Conservation (phyloP, 2,329 filamentous ascomycete genomes). For the Pleomassaria siparia region DNA sequence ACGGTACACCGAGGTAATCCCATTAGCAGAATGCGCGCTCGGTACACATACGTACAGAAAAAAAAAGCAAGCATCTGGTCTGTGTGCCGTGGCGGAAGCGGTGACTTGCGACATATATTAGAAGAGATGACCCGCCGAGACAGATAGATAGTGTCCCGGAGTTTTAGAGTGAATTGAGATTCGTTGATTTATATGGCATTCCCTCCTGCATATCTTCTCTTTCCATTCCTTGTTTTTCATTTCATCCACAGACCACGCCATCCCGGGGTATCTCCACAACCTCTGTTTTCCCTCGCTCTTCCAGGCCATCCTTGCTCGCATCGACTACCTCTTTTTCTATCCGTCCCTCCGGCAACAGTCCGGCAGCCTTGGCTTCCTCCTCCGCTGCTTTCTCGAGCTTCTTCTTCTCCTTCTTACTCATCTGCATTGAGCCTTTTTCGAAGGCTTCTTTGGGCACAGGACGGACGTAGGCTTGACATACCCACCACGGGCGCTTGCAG, state of each 20-base stretch:
- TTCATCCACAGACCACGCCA: conserved; percentile 49
- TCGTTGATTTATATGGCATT: too few species aligned
- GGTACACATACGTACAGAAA: too few species aligned
- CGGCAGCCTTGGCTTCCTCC: conserved; percentile 24
- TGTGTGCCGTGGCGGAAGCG: too few species aligned
- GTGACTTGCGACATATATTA: too few species aligned
- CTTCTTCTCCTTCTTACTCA: conserved; percentile 67
- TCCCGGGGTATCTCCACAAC: conserved; percentile 46
- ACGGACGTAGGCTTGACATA: conserved; percentile 83
- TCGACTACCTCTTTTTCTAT: conserved; percentile 62
- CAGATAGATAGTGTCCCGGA: too few species aligned
- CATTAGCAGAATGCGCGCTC: too few species aligned
- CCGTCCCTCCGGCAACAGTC: conserved; percentile 26
- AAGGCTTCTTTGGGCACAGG: conserved; percentile 86
- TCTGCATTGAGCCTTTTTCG: conserved; percentile 73
- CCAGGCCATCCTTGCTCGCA: not conserved
- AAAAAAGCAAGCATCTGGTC: too few species aligned
- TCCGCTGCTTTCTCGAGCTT: conserved; percentile 40
- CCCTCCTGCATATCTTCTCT: too few species aligned
- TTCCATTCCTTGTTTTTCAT: too few species aligned
- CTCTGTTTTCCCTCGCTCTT: not conserved
- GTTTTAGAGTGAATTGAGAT: too few species aligned
- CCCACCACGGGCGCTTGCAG: conserved; percentile 84
- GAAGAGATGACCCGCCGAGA: too few species aligned
- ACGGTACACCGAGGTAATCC: too few species aligned